phyloP scores from a whole-genome alignment of 2,329 filamentous ascomycete genomes.

The Microcyclospora pomicola region DNA sequence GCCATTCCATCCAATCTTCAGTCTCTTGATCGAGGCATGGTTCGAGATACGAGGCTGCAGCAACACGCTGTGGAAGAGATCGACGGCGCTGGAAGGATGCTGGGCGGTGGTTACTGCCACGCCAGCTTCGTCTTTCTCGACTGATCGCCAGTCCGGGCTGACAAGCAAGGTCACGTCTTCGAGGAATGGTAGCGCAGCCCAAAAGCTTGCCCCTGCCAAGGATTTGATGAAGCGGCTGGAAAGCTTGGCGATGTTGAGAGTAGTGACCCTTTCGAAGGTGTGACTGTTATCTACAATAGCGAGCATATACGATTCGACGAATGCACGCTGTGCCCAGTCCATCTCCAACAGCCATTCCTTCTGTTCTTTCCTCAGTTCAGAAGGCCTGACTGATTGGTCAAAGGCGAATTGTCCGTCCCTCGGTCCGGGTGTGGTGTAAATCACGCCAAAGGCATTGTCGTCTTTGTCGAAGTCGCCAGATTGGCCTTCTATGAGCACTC shows the following conservation, averaged over 20 bases:
- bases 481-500: too few species aligned
- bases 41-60: slow-evolving; percentile 11
- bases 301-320: slow-evolving; percentile 54
- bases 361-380: slow-evolving; percentile 46
- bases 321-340: slow-evolving; percentile 54
- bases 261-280: slow-evolving; percentile 42
- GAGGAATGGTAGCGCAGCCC: slow-evolving; percentile 44
- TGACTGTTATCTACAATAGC: slow-evolving; percentile 46
- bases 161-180: slow-evolving; percentile 44
- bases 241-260: slow-evolving; percentile 49
- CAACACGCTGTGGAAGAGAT: slow-evolving; percentile 41
- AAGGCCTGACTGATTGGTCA: slow-evolving; percentile 35
- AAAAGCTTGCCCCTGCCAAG: slow-evolving; percentile 46
- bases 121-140: slow-evolving; percentile 40
- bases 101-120: slow-evolving; percentile 36
- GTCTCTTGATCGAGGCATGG: slow-evolving; percentile 42
- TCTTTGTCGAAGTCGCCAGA: not conserved
- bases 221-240: slow-evolving; percentile 47
- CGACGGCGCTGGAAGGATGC: slow-evolving; percentile 38
- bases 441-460: slow-evolving; percentile 15
- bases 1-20: slow-evolving; percentile 53
- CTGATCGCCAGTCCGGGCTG: slow-evolving; percentile 51
- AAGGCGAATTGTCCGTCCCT: slow-evolving; percentile 8
- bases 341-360: slow-evolving; percentile 55
- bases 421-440: slow-evolving; percentile 19